Percentiles rank a stretch among this genome's conserved stretches.
Evolutionary conservation across 2,329 filamentous ascomycete genomes (phyloP).

Genomic region (Karstenula rhodostoma): DNA sequence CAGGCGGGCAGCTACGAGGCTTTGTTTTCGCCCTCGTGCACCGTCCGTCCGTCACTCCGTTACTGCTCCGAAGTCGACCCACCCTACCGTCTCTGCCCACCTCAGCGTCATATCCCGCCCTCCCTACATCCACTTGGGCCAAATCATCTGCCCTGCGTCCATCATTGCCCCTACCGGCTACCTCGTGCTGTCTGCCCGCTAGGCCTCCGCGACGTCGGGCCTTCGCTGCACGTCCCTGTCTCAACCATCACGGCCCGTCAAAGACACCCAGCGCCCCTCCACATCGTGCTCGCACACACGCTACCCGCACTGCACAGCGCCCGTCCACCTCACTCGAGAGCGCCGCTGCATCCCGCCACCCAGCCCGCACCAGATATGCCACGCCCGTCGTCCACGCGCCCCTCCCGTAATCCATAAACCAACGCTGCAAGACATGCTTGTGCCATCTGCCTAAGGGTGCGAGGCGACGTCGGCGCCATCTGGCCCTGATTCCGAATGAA

Average conservation of each 20-base stretch:
- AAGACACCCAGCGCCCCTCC: not conserved
- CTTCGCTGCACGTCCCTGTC: conserved; percentile 7
- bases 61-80: not conserved
- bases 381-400: conserved; percentile 26
- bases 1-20: too few relatives aligned
- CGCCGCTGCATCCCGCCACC: conserved; percentile 9
- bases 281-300: conserved; percentile 16
- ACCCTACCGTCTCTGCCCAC: conserved; percentile 15
- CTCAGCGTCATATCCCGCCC: conserved; percentile 23
- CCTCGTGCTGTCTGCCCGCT: conserved; percentile 10
- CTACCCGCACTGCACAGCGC: conserved; percentile 8
- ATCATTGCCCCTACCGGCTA: conserved; percentile 23
- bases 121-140: conserved; percentile 6
- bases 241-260: conserved; percentile 14
- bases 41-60: not conserved
- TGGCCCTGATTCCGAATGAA: conserved; percentile 23
- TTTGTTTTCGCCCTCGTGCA: not conserved
- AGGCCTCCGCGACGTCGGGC: conserved; percentile 5
- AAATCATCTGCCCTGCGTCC: conserved; percentile 1
- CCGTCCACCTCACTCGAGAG: not conserved
- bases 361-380: conserved; percentile 38
- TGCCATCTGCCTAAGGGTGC: conserved; percentile 34
- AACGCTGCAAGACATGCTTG: conserved; percentile 36
- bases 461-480: conserved; percentile 28
- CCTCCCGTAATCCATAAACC: conserved; percentile 26